phyloP scores from a whole-genome alignment of 2,329 filamentous ascomycete genomes.

The Chaetomiaceae sp. region DNA sequence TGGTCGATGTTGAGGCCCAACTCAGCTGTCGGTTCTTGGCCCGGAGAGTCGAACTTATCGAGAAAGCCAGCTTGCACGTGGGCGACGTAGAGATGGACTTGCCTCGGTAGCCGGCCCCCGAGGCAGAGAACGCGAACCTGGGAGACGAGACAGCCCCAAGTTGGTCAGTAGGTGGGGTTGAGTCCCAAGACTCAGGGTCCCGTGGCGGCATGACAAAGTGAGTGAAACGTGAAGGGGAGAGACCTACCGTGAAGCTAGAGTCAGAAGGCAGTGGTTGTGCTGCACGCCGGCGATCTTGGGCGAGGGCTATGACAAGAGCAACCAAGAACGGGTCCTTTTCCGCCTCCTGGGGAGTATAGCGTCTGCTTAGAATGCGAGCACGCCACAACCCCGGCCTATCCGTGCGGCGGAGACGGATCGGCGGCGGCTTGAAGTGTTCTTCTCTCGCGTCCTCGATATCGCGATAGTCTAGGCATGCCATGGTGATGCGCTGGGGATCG shows the following conservation, averaged over 20 bases:
- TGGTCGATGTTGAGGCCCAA: too few species aligned
- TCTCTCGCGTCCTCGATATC: background rate
- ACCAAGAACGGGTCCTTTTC: background rate
- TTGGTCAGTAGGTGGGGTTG: background rate
- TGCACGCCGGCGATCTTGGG: background rate
- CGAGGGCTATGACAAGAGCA: conserved; percentile 1
- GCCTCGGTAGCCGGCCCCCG: too few species aligned
- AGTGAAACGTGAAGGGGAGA: background rate
- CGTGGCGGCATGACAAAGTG: background rate
- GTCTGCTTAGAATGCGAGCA: background rate
- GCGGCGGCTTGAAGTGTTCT: background rate
- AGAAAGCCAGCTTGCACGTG: too few species aligned
- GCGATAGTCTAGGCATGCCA: background rate
- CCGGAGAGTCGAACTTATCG: too few species aligned
- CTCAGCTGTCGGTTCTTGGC: too few species aligned
- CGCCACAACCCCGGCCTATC: background rate
- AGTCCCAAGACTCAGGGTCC: background rate
- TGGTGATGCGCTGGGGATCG: background rate
- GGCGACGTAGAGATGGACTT: too few species aligned
- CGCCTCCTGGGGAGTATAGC: background rate
- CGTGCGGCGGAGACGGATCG: background rate
- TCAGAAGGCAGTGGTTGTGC: too few species aligned
- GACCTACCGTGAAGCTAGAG: background rate
- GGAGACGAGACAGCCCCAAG: too few species aligned
- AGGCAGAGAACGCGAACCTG: too few species aligned